These are phyloP conservation scores for Saccharum spontaneum DNA, from an alignment of 176 grass and related monocot genomes.

Conservation along the genomic window DNA sequence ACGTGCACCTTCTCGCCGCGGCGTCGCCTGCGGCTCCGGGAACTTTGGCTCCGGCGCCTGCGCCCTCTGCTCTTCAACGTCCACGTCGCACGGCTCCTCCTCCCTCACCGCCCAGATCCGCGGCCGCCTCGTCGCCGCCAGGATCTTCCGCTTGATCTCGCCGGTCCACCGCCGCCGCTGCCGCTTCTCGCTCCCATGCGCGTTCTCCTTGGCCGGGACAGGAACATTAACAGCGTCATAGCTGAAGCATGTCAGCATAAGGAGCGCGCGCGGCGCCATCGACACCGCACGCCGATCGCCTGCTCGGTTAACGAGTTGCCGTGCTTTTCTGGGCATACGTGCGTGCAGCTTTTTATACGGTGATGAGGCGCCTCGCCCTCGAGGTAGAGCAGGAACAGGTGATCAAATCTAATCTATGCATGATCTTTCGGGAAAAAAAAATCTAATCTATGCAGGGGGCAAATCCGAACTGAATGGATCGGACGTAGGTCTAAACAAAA, in stretches of 20 bases:
- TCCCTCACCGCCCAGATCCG: neutral
- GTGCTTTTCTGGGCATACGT: no score
- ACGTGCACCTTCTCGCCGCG: neutral
- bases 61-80: neutral
- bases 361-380: no score
- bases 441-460: no score
- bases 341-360: no score
- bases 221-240: neutral
- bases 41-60: neutral
- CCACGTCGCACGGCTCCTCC: neutral
- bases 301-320: neutral
- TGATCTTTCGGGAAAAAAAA: no score
- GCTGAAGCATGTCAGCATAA: neutral
- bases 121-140: neutral
- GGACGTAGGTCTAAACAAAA: no score
- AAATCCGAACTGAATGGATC: no score
- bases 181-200: neutral
- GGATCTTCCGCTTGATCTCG: neutral
- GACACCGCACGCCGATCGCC: neutral
- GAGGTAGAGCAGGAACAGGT: no score
- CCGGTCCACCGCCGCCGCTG: neutral
- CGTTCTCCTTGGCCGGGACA: neutral
- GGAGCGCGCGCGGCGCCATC: neutral
- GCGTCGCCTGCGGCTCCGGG: neutral
- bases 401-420: no score